Base-by-base conservation (phyloP, 2,329 filamentous ascomycete genomes). In the Xylariomycetidae sp. region DNA sequence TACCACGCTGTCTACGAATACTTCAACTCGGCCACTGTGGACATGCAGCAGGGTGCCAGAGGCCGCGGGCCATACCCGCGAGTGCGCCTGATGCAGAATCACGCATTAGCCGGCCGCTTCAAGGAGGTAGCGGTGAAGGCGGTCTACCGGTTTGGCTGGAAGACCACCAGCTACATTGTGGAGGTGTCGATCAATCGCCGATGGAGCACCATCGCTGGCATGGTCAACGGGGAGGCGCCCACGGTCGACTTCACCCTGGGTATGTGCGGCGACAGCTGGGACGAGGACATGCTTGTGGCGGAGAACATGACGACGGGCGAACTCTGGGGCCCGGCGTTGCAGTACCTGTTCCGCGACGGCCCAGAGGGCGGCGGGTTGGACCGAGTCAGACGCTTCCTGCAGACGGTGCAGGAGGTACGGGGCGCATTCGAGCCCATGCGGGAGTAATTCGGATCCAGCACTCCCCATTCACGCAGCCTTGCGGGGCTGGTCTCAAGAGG, bases 161-260 rank as follows among this genome's bases (percentile, higher is more conserved):
- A 50, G 25, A 19, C 35, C 3, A 53, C 49, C 1, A 40, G 46
- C 4, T 65, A 62, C 29, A 34, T 46, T 8, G 37, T 65, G 10
- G 54, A 65, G 31, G 42, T 66, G 10, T 42, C 51, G 6, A 42
- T 62, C 13, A 56, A 57, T 36, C 57, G 56, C 19, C 46, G 53
- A 14, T 62, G 59, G 56, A 20, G 36, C 25, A 42, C 19, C 31
- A 44, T 47, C 29, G 26, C 12, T 22, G 45, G 32, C 8, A 50
- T 53, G 37, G 29, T 29, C 5, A 32, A 35, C 6, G 25, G 34
- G n/a, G 19, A 31, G 3, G 24, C 30, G 4, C 43, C 45, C 10
- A 39, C 37, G 6, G 39, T 44, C 4, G 48, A 54, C 26, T 46
- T 57, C n/a, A 44, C 42, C 5, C 39, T 62, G 20, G 41, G 39